Conservation (phyloP, 352 stramenopile species). For the Paralagenidium karlingii region DNA sequence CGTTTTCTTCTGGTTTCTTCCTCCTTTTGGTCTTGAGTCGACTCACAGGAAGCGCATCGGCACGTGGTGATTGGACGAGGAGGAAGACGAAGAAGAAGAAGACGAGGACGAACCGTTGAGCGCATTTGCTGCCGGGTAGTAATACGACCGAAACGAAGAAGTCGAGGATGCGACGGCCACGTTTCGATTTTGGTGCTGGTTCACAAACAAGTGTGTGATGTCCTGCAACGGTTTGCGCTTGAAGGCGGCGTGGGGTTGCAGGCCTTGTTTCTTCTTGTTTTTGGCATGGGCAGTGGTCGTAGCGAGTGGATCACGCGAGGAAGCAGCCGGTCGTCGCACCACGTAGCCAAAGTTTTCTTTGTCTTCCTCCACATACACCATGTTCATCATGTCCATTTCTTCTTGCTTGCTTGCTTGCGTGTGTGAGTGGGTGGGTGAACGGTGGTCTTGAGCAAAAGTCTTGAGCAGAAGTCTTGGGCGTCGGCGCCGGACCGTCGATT, state of each 20-base stretch:
- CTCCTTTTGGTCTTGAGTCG: too few species aligned
- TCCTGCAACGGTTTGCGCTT: constrained; percentile 41
- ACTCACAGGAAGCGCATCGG: constrained; percentile 42
- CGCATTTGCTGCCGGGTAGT: neutral
- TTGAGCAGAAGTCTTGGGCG: too few species aligned
- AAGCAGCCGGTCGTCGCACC: constrained; percentile 21
- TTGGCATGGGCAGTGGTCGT: constrained; percentile 6
- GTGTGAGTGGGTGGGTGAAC: too few species aligned
- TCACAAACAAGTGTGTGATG: constrained; percentile 53
- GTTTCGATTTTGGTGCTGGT: constrained; percentile 11
- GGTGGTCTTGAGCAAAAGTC: too few species aligned
- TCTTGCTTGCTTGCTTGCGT: too few species aligned
- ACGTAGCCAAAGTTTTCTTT: constrained; percentile 64
- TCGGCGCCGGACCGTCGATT: too few species aligned
- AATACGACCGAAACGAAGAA: too few species aligned
- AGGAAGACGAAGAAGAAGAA: constrained; percentile 2
- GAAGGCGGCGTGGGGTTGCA: constrained; percentile 5
- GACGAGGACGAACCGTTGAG: too few species aligned
- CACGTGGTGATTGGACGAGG: constrained; percentile 20
- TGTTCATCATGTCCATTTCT: too few species aligned
- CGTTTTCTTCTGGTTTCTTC: too few species aligned
- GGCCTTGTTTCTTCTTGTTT: constrained; percentile 1
- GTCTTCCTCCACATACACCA: too few species aligned
- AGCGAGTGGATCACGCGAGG: constrained; percentile 5
- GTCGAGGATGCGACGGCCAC: neutral